These are phyloP conservation scores for Aulographum hederae DNA, from an alignment of 2,329 filamentous ascomycete species.

Conservation along the genomic window DNA sequence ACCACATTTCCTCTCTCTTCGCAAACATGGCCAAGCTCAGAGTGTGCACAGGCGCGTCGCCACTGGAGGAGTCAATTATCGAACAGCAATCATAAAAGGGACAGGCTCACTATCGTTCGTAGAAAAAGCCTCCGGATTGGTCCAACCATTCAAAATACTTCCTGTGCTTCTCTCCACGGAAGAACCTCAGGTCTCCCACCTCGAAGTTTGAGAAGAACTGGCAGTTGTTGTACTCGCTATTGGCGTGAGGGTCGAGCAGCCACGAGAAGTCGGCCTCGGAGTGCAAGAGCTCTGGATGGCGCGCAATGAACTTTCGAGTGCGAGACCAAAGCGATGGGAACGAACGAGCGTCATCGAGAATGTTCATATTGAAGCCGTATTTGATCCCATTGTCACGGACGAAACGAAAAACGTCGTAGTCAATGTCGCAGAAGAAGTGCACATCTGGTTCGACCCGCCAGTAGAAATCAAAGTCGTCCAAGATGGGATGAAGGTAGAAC, in stretches of 20 bases:
- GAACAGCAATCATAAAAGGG: too few relatives aligned
- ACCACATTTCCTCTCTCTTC: conserved; percentile 32
- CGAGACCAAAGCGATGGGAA: conserved; percentile 27
- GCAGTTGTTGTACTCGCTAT: conserved; percentile 29
- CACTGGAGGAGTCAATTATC: too few relatives aligned
- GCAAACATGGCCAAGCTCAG: conserved; percentile 35
- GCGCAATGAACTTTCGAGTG: not conserved
- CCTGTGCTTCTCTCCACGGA: conserved; percentile 28
- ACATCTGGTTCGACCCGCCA: conserved; percentile 43
- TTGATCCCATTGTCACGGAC: conserved; percentile 16
- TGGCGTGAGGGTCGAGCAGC: conserved; percentile 21
- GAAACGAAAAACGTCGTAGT: conserved; percentile 20
- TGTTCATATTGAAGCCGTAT: conserved; percentile 33
- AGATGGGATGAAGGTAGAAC: conserved; percentile 22
- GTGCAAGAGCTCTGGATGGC: conserved; percentile 15
- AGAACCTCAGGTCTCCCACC: conserved; percentile 29
- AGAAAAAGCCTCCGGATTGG: conserved; percentile 28
- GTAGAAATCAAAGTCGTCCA: conserved; percentile 35
- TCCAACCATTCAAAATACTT: conserved; percentile 33
- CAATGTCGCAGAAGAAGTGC: conserved; percentile 31
- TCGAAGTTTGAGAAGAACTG: conserved; percentile 36
- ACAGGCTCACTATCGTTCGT: conserved; percentile 28
- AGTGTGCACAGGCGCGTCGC: conserved; percentile 34
- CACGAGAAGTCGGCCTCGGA: conserved; percentile 31
- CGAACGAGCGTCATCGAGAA: conserved; percentile 25